These are phyloP conservation scores for Nemania bipapillata DNA, from an alignment of 2,329 filamentous ascomycete species.

Conservation along the genomic window DNA sequence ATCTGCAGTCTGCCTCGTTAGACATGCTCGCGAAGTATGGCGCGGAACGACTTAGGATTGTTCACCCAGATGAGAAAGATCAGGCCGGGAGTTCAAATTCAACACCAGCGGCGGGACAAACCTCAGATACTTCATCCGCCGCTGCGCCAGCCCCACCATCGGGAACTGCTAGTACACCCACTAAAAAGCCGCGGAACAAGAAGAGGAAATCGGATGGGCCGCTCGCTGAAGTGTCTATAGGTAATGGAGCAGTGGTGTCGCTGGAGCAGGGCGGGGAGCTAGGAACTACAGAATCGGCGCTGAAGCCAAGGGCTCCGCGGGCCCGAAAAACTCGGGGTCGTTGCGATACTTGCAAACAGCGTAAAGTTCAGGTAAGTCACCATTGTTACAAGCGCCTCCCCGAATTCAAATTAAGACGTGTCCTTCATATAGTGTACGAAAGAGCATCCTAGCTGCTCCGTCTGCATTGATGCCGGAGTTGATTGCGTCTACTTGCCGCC, in stretches of 20 bases:
- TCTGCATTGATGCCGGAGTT: slow-evolving; percentile 45
- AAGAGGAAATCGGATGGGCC: slow-evolving; percentile 45
- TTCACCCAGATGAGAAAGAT: slow-evolving; percentile 61
- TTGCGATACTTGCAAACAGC: slow-evolving; percentile 51
- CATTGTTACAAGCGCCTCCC: not conserved
- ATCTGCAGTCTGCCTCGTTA: slow-evolving; percentile 65
- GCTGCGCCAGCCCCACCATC: slow-evolving; percentile 28
- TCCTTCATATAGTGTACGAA: slow-evolving; percentile 51
- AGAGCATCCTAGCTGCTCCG: slow-evolving; percentile 51
- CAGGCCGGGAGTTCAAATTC: slow-evolving; percentile 45
- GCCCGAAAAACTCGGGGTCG: slow-evolving; percentile 50
- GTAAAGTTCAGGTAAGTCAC: slow-evolving; percentile 46
- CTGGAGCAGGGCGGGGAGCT: slow-evolving; percentile 45
- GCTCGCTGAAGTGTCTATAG: slow-evolving; percentile 39
- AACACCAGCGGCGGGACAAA: slow-evolving; percentile 41
- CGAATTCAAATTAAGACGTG: slow-evolving; percentile 5
- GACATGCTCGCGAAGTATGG: slow-evolving; percentile 68
- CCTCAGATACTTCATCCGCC: slow-evolving; percentile 32
- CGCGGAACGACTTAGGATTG: slow-evolving; percentile 66
- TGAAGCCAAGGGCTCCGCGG: slow-evolving; percentile 37
- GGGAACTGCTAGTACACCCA: slow-evolving; percentile 43
- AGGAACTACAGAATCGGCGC: slow-evolving; percentile 46
- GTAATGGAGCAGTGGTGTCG: slow-evolving; percentile 45
- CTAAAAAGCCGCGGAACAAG: slow-evolving; percentile 46
- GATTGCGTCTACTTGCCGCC: slow-evolving; percentile 49